Evolutionary conservation across 202 grass and related monocot genomes (phyloP).

Genomic region (Panicum hallii): DNA sequence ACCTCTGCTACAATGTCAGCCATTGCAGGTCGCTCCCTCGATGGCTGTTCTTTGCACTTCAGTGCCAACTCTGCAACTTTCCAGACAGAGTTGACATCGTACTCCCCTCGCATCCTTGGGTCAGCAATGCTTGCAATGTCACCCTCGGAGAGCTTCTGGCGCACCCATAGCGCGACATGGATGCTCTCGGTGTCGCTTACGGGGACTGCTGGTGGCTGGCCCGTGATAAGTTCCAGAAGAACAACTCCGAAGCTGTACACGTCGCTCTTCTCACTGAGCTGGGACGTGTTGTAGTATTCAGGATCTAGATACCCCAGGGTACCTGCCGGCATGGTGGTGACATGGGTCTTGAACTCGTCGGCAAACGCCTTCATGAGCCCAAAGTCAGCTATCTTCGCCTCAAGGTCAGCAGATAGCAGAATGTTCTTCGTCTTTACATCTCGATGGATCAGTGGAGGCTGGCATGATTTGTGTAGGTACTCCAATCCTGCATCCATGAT

Average conservation of each 20-base stretch:
- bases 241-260: conserved; percentile 49
- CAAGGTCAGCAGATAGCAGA: conserved; percentile 51
- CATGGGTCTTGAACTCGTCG: conserved; percentile 30
- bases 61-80: conserved; percentile 56
- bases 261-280: conserved; percentile 53
- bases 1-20: conserved; percentile 50
- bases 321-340: conserved; percentile 65
- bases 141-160: conserved; percentile 61
- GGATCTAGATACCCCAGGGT: conserved; percentile 84
- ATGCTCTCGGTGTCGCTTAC: conserved; percentile 15
- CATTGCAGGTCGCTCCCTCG: conserved; percentile 51
- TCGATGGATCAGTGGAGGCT: conserved; percentile 71
- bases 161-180: conserved; percentile 49
- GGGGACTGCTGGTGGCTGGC: conserved; percentile 29
- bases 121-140: conserved; percentile 65
- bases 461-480: conserved; percentile 76
- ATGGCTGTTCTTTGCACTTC: conserved; percentile 42
- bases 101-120: conserved; percentile 54
- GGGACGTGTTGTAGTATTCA: conserved; percentile 59
- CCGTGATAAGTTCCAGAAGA: conserved; percentile 49
- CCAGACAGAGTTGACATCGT: conserved; percentile 61
- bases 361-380: conserved; percentile 62
- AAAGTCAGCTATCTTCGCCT: conserved; percentile 81
- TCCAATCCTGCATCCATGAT: conserved; percentile 56
- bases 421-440: conserved; percentile 84